These are phyloP conservation scores for Nigrograna mackinnonii DNA, from an alignment of 2,329 filamentous ascomycete genomes.

Conservation along the genomic window DNA sequence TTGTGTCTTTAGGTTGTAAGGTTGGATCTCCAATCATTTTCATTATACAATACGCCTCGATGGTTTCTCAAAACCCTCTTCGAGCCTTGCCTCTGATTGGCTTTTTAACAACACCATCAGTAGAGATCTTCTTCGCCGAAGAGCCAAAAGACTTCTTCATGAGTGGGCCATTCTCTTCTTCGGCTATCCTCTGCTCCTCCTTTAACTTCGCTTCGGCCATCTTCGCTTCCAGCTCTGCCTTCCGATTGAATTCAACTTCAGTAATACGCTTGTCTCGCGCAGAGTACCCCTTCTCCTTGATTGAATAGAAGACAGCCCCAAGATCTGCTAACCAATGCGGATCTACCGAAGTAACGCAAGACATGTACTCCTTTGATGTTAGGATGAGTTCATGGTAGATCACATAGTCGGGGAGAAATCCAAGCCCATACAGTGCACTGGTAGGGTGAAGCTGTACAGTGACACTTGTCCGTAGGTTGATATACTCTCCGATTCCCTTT, in stretches of 20 bases:
- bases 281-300: conserved; percentile 97
- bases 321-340: conserved; percentile 97
- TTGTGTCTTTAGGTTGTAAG: no score
- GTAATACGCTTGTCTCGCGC: conserved; percentile 82
- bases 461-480: conserved; percentile 93
- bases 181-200: conserved; percentile 58
- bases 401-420: conserved; percentile 94
- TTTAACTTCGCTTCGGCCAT: conserved; percentile 84
- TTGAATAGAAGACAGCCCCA: conserved; percentile 93
- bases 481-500: conserved; percentile 95
- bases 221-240: conserved; percentile 89
- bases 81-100: conserved; percentile 36
- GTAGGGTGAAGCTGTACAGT: conserved; percentile 95
- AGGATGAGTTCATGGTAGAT: conserved; percentile 98
- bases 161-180: conserved; percentile 36
- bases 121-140: conserved; percentile 35
- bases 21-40: no score
- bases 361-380: conserved; percentile 97
- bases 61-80: conserved; percentile 14
- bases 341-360: conserved; percentile 92
- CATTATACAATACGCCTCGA: no score
- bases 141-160: conserved; percentile 22
- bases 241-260: conserved; percentile 88
- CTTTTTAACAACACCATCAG: conserved; percentile 45
- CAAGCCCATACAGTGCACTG: conserved; percentile 86